These are phyloP conservation scores for Ichthyophonus hoferi DNA, from an alignment of 208 protist species.

Conservation along the genomic window DNA sequence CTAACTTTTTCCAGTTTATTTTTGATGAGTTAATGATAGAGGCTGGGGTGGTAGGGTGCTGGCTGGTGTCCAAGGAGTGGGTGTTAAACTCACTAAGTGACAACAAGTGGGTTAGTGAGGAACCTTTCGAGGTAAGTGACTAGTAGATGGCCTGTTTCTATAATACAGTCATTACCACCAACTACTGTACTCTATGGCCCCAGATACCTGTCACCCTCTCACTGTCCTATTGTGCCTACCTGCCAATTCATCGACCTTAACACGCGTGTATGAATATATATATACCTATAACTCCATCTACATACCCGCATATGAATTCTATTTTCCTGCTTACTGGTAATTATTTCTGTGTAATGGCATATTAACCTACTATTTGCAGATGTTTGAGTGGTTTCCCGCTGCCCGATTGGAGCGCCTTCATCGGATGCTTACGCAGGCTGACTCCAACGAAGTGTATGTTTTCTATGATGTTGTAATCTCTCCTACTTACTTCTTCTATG, in stretches of 20 bases:
- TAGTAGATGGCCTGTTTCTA: too few species aligned
- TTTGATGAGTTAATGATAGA: too few species aligned
- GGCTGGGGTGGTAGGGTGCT: too few species aligned
- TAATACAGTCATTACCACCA: too few species aligned
- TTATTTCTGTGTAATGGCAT: too few species aligned
- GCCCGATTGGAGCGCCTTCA: neutral
- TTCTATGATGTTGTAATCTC: neutral
- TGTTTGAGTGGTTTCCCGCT: neutral
- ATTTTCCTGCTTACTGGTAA: too few species aligned
- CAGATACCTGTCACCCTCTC: neutral
- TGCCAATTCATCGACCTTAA: neutral
- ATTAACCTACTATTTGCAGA: too few species aligned
- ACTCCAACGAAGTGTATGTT: neutral
- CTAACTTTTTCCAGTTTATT: too few species aligned
- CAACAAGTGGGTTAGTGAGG: neutral
- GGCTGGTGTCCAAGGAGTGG: neutral
- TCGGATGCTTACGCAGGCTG: neutral
- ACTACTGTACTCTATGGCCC: too few species aligned
- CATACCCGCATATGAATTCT: too few species aligned
- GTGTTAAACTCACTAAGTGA: neutral
- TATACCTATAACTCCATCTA: neutral
- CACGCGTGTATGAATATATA: neutral
- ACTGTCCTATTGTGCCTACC: neutral
- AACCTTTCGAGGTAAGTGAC: neutral
- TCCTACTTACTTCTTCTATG: neutral